Percentiles rank a stretch among this genome's conserved stretches.
Evolutionary conservation across 331 rosid genomes (phyloP).

Genomic region (Pyracantha coccinea): DNA sequence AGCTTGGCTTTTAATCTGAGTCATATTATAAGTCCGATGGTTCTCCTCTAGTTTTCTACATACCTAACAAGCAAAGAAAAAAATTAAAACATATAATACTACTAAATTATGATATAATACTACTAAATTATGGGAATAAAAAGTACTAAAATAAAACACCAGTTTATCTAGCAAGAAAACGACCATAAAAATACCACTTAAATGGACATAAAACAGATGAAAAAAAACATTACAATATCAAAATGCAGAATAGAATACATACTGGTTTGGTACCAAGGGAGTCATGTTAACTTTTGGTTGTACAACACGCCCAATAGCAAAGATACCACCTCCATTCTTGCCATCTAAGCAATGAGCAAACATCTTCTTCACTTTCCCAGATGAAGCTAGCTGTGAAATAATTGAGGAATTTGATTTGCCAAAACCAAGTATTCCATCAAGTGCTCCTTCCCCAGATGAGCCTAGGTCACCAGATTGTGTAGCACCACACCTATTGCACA

Average conservation of each 20-base stretch:
- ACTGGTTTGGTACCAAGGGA: conserved; percentile 86
- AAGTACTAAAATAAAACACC: background rate
- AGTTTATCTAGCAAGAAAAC: background rate
- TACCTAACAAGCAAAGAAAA: background rate
- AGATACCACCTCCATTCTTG: conserved; percentile 90
- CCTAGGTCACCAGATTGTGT: conserved; percentile 79
- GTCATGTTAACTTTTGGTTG: conserved; percentile 91
- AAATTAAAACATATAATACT: background rate
- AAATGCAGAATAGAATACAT: conserved; percentile 20
- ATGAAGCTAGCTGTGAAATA: conserved; percentile 87
- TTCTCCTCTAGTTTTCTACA: background rate
- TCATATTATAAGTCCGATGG: background rate
- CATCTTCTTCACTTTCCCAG: conserved; percentile 88
- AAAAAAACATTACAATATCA: background rate
- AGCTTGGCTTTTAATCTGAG: background rate
- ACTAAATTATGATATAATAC: background rate
- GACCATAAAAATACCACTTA: background rate
- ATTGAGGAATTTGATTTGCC: conserved; percentile 90
- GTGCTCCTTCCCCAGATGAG: conserved; percentile 73
- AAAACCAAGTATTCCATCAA: conserved; percentile 97
- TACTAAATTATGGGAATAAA: background rate
- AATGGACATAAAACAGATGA: background rate
- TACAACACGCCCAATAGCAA: conserved; percentile 95
- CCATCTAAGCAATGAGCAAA: conserved; percentile 99
- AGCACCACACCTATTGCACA: conserved; percentile 76